Percentiles rank a stretch among this genome's conserved stretches.
These are phyloP conservation scores for Rhizopus delemar DNA, from an alignment of 371 early-diverging fungal species.

Conservation along the genomic window DNA sequence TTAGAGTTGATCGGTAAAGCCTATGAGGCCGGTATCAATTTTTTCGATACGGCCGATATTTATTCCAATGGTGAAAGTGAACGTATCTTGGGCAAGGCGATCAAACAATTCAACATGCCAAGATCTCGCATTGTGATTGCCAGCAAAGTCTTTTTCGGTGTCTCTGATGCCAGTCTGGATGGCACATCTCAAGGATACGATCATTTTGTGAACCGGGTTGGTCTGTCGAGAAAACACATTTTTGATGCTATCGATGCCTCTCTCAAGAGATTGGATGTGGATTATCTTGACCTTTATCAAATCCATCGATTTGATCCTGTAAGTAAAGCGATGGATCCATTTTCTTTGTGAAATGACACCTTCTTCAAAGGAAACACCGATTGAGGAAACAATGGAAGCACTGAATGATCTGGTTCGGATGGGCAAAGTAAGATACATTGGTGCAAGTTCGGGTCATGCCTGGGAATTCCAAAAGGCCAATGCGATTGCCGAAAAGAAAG, in stretches of 20 bases:
- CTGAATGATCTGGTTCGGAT: slow-evolving; percentile 45
- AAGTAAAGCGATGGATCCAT: not conserved
- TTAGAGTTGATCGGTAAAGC: slow-evolving; percentile 41
- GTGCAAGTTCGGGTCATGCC: slow-evolving; percentile 29
- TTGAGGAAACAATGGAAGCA: slow-evolving; percentile 55
- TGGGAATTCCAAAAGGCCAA: slow-evolving; percentile 49
- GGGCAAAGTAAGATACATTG: slow-evolving; percentile 52
- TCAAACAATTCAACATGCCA: slow-evolving; percentile 45
- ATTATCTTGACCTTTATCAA: slow-evolving; percentile 65
- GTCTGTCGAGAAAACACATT: slow-evolving; percentile 52
- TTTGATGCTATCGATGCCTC: slow-evolving; percentile 51
- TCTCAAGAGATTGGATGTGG: slow-evolving; percentile 47
- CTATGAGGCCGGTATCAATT: slow-evolving; percentile 50
- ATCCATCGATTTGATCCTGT: slow-evolving; percentile 45
- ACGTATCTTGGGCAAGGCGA: slow-evolving; percentile 41
- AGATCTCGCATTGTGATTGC: slow-evolving; percentile 45
- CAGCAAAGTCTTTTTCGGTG: slow-evolving; percentile 41
- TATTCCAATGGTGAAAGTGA: slow-evolving; percentile 52
- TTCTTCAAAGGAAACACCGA: slow-evolving; percentile 31
- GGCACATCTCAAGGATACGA: slow-evolving; percentile 9
- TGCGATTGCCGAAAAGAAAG: slow-evolving; percentile 45
- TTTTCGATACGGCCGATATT: slow-evolving; percentile 35
- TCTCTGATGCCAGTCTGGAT: slow-evolving; percentile 2
- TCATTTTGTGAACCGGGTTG: slow-evolving; percentile 28
- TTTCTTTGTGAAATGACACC: not conserved